Base-by-base conservation (phyloP, 2,329 filamentous ascomycete species). In the Talaromyces atroroseus region DNA sequence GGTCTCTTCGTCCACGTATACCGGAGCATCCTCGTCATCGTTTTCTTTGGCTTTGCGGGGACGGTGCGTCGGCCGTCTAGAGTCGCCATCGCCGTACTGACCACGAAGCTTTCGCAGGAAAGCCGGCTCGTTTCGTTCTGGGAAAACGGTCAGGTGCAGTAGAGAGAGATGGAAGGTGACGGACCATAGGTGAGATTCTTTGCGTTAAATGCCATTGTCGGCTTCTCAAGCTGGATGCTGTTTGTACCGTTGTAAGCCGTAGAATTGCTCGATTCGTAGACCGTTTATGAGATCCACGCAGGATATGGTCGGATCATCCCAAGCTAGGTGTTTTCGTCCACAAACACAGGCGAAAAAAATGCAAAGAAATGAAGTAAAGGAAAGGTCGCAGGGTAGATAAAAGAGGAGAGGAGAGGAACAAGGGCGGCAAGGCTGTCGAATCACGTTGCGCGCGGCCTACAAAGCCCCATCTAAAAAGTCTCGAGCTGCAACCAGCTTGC, bases 181-280 rank as follows among this genome's bases (percentile, higher is more conserved):
- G 21, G 66, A 76, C 74, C 74, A 55, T 77, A 77, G 56, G 66
- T 69, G 52, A 77, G 71, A 54, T 73, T 68, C 61, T 76, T 76
- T 18, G 73, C 65, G 50, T 75, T 76, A 62, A 69, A 73, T 20
- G 68, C 65, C 73, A 75, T 75, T 29, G n/a, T 18, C 14, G 24
- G 16, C 5, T 26, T n/a, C 16, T 26, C 5, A 11, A 6, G 26
- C 4, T 23, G 26, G 23, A 46, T 8, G 49, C 32, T 3, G 8
- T 5, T 16, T 14, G 47, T 36, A 20, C 32, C 10, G n/a, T 34
- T 34, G 24, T 26, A 26, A 3, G 24, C 8, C 11, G 34, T n/a
- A 38, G 34, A 11, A 21, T 11, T 21, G n/a, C n/a, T 42, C 18
- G 18, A 42, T 10, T 42, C 36, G 16, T 42, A 38, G 38, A 7